Evolutionary conservation across 768 basidiomycete genomes (phyloP).

Genomic region (Rhizopogon vinicolor): DNA sequence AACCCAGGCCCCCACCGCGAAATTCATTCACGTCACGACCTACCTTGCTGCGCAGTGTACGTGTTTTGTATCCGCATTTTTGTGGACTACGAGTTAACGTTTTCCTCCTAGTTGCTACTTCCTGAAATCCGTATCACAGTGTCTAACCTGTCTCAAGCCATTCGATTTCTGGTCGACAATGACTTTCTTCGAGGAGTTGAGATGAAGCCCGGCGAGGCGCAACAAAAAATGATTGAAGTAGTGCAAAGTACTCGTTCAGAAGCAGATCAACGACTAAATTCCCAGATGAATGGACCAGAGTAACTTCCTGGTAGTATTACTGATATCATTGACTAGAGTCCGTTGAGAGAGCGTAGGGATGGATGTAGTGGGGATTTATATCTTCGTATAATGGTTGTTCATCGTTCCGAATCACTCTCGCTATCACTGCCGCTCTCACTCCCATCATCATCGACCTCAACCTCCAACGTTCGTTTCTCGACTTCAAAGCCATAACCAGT

Average conservation of each 20-base stretch:
- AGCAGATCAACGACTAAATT: neutral
- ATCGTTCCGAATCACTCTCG: slow-evolving; percentile 5
- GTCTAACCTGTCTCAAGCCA: slow-evolving; percentile 90
- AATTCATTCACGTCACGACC: slow-evolving; percentile 69
- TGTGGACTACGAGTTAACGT: neutral
- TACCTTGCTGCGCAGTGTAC: slow-evolving; percentile 75
- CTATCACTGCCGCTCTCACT: slow-evolving; percentile 30
- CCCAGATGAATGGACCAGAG: neutral
- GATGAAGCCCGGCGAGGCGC: slow-evolving; percentile 71
- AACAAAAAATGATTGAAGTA: slow-evolving; percentile 59
- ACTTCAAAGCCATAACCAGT: slow-evolving; percentile 71
- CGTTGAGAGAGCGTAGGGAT: neutral
- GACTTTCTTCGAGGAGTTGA: slow-evolving; percentile 83
- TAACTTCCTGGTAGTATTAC: neutral
- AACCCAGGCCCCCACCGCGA: slow-evolving; percentile 46
- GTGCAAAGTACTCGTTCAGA: slow-evolving; percentile 25
- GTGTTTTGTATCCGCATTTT: slow-evolving; percentile 12
- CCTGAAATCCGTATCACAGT: slow-evolving; percentile 86
- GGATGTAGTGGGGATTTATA: neutral
- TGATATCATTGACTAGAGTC: neutral
- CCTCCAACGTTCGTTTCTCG: slow-evolving; percentile 62
- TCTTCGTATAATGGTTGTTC: neutral
- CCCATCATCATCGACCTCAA: slow-evolving; percentile 52
- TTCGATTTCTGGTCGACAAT: slow-evolving; percentile 86
- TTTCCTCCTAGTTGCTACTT: slow-evolving; percentile 56